Evolutionary conservation across 192 early-diverging fungal species (phyloP), one percentile per base, ranked within the genome.

Genomic region (Paraglomus brasilianum): DNA sequence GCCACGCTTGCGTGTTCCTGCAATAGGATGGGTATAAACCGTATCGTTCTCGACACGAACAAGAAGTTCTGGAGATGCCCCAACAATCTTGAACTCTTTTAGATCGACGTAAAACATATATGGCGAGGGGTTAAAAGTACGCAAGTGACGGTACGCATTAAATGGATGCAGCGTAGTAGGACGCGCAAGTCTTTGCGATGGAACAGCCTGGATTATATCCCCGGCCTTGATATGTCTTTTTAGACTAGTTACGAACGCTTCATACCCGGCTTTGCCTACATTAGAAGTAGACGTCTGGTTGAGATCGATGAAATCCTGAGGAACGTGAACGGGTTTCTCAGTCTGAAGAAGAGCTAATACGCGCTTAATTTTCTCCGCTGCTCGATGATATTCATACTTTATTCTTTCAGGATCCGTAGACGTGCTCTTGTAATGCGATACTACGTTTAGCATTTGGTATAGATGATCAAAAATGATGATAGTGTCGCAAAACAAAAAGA

Each of bases 91-190:
- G 73, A 97, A 98, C 57, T 87, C 93, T 51, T 90, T 88, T 55
- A 99, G 79, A 73, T 98, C 88, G 70, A 99, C 85, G 77, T 98
- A 99, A 75, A 99, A 99, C 95, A 99, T 96, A 78, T 99, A 99
- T 19, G 97, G 97, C 7, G 95, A 97, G n/a, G 97, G 97, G 74
- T 98, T 99, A 53, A 98, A 79, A 17, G 90, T 93, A 57, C 97
- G 85, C 66, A 99, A 81, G 64, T 95, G 89, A 44, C 97, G 86
- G 81, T 99, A 99, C 24, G 95, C 94, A 76, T 99, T 99, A 81
- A 99, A 98, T 10, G 97, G 96, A 77, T 99, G 93, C 48, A 99
- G 76, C 4, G 88, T 75, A 9, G 97, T 98, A 14, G 84, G 83
- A 48, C 93, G 93, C 24, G 88, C 85, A 65, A 98, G 80, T 42